A percentile compares a stretch with the other conserved stretches of the same genome.
Evolutionary conservation across 169 alveolate genomes (phyloP).

Genomic region (Plasmodium gallinaceum): DNA sequence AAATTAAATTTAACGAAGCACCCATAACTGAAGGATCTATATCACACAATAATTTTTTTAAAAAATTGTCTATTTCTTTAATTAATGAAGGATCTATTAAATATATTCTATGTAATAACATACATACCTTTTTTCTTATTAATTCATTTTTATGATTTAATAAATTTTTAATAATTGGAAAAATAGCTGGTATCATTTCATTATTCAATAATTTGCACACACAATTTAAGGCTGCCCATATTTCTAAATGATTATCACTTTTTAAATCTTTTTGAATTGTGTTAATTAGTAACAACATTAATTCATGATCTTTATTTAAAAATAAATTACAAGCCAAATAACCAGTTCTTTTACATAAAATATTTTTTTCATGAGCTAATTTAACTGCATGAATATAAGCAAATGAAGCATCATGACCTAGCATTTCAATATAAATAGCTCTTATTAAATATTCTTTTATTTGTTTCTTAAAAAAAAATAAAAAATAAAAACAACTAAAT

Average conservation of each 20-base stretch:
- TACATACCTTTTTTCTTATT: constrained; percentile 94
- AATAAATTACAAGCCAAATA: constrained; percentile 93
- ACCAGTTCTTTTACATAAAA: constrained; percentile 90
- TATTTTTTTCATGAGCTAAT: constrained; percentile 91
- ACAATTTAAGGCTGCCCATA: constrained; percentile 92
- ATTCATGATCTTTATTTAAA: constrained; percentile 90
- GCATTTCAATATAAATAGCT: constrained; percentile 96
- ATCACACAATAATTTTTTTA: constrained; percentile 93
- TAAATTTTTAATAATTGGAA: constrained; percentile 89
- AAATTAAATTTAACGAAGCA: constrained; percentile 90
- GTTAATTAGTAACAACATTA: constrained; percentile 93
- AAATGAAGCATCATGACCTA: constrained; percentile 96
- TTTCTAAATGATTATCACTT: constrained; percentile 92
- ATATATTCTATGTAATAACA: constrained; percentile 91
- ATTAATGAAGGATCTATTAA: constrained; percentile 83
- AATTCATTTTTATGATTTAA: constrained; percentile 89
- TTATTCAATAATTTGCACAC: constrained; percentile 91
- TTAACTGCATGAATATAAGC: constrained; percentile 95
- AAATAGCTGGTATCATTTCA: constrained; percentile 92
- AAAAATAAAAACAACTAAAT: not conserved
- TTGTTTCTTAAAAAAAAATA: constrained; percentile 69
- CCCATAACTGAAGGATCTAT: constrained; percentile 96
- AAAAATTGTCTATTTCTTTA: constrained; percentile 85
- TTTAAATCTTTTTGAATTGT: constrained; percentile 94
- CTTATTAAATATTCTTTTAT: constrained; percentile 91